These are phyloP conservation scores for Phoma herbarum DNA, from an alignment of 2,329 filamentous ascomycete genomes.

Conservation along the genomic window DNA sequence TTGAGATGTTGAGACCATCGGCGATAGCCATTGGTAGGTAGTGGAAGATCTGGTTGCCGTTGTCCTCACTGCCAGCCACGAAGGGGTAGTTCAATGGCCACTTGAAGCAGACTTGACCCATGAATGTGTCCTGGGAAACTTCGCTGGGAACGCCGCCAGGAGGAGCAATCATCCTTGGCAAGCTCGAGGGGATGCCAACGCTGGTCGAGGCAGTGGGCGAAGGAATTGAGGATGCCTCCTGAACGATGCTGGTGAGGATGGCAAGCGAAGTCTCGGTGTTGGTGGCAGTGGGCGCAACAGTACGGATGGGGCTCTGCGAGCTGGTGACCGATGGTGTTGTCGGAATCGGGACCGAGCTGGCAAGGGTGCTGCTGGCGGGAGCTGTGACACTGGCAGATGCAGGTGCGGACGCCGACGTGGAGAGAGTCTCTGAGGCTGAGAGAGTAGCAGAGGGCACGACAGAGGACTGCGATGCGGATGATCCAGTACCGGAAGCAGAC, in stretches of 20 bases:
- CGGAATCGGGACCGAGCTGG: constrained; percentile 26
- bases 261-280: constrained; percentile 57
- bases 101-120: constrained; percentile 86
- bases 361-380: constrained; percentile 10
- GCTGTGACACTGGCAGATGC: constrained; percentile 11
- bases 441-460: constrained; percentile 10
- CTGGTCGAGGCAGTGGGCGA: constrained; percentile 54
- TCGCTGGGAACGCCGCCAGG: constrained; percentile 63
- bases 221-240: constrained; percentile 59
- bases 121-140: constrained; percentile 69
- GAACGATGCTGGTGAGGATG: constrained; percentile 69
- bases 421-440: constrained; percentile 19
- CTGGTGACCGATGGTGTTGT: constrained; percentile 31
- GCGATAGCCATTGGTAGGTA: constrained; percentile 76
- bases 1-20: constrained; percentile 64
- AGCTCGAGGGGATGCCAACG: constrained; percentile 68
- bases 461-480: constrained; percentile 8
- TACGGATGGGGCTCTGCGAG: constrained; percentile 44
- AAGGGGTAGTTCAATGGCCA: constrained; percentile 85
- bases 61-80: constrained; percentile 70
- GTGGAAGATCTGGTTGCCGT: constrained; percentile 85
- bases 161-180: constrained; percentile 81
- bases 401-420: constrained; percentile 12
- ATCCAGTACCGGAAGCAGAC: constrained; percentile 5
- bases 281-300: constrained; percentile 58